Evolutionary conservation across 805 yeast species (phyloP), one percentile per base, ranked within the genome.

Genomic region (Sungouiella thailandica): DNA sequence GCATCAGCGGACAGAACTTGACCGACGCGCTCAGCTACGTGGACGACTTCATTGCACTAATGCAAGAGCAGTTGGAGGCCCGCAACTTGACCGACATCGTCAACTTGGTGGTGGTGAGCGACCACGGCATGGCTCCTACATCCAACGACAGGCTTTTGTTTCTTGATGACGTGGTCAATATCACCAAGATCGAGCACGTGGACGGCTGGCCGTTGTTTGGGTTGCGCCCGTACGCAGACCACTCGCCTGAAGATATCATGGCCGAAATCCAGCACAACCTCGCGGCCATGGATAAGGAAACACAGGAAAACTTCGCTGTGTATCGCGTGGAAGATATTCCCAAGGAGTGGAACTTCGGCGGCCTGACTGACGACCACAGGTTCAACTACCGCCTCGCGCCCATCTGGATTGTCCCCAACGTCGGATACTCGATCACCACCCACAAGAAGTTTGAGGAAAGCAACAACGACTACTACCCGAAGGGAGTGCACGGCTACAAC

Each of bases 101-200:
- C 13, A 89, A 90, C 53, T 58, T 89, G 14, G 59, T 90, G 0
- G 62, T 89, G 27, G 83, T 89, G 3, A 84, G 95, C 28, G 96
- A 89, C 55, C 96, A 88, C 54, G 96, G 96, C 8, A 88, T 87
- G 95, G 81, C 94, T 0, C 90, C 95, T 5, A 83, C 95, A 1
- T 72, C 85, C 1, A 73, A 78, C 42, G 74, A 78, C 9, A 62
- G 95, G 39, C 55, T 85, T 8, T 60, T 88, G 2, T 76, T 76
- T 41, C 57, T 89, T 40, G 96, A 87, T 53, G 93, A 87, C 43
- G 40, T 85, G 12, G 58, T 86, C 8, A 78, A 77, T 47, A 40
- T 72, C 40, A 48, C 55, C 2, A 64, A 68, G 37, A 68, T 84
- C 29, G 80, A 78, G 39, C 78, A 80, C 47, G 60, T 70, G 19